phyloP scores from a whole-genome alignment of 2,329 filamentous ascomycete species.

The Pseudogymnoascus sp. region DNA sequence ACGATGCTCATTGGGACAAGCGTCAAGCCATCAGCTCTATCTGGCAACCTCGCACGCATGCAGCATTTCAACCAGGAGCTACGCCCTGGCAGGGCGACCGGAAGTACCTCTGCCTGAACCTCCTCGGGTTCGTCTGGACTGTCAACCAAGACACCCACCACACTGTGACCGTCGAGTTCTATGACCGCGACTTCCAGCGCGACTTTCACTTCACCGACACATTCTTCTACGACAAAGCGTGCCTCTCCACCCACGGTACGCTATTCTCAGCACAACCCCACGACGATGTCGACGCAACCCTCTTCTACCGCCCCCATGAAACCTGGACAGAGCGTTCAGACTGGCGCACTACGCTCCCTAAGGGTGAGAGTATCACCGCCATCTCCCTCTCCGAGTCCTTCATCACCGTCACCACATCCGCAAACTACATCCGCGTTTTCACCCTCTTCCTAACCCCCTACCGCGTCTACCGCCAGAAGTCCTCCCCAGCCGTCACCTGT shows the following conservation, averaged over 20 bases:
- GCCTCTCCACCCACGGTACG: conserved; percentile 74
- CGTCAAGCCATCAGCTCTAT: conserved; percentile 18
- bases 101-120: conserved; percentile 85
- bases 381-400: conserved; percentile 90
- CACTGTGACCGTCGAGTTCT: conserved; percentile 95
- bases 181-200: conserved; percentile 83
- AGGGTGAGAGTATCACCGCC: conserved; percentile 76
- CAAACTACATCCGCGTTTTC: conserved; percentile 85
- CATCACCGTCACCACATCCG: conserved; percentile 77
- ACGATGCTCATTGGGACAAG: conserved; percentile 35
- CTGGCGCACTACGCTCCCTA: conserved; percentile 82
- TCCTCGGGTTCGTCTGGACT: conserved; percentile 94
- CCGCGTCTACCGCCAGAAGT: conserved; percentile 86
- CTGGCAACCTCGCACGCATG: conserved; percentile 59
- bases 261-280: conserved; percentile 75
- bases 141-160: conserved; percentile 90
- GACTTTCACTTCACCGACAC: conserved; percentile 98
- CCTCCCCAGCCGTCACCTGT: conserved; percentile 81
- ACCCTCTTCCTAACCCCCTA: conserved; percentile 87
- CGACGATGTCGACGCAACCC: conserved; percentile 58
- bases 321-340: conserved; percentile 88
- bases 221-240: conserved; percentile 93
- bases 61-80: conserved; percentile 84
- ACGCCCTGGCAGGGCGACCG: conserved; percentile 94
- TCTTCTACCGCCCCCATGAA: conserved; percentile 97